Evolutionary conservation across 164 flowering plant genomes (phyloP).

Genomic region (Vitis rotundifolia): DNA sequence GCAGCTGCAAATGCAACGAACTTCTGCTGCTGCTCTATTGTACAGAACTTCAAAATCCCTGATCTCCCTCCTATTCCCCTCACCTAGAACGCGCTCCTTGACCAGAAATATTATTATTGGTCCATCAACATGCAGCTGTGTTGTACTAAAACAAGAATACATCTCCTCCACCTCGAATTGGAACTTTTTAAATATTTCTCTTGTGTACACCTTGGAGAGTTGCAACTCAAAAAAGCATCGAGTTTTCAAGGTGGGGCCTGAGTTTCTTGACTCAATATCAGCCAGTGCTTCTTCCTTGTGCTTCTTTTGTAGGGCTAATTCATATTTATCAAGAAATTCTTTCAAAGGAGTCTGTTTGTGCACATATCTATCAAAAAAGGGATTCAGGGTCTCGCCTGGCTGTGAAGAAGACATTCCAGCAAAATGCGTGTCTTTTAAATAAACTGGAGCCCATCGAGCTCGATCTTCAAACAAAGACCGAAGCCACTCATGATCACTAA

Average conservation of each 20-base stretch:
- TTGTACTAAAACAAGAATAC: constrained; percentile 47
- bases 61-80: constrained; percentile 37
- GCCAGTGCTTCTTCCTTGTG: constrained; percentile 49
- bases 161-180: constrained; percentile 49
- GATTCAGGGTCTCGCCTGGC: constrained; percentile 37
- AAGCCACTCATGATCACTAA: constrained; percentile 67
- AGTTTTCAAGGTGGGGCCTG: constrained; percentile 30
- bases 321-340: constrained; percentile 67
- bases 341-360: constrained; percentile 64
- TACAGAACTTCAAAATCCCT: constrained; percentile 48
- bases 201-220: constrained; percentile 45
- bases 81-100: constrained; percentile 42
- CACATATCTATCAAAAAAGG: constrained; percentile 62
- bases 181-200: constrained; percentile 43
- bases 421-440: constrained; percentile 56
- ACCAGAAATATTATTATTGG: constrained; percentile 42
- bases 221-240: constrained; percentile 46
- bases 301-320: constrained; percentile 54
- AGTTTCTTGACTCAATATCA: constrained; percentile 42
- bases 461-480: constrained; percentile 55
- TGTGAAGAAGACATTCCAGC: constrained; percentile 58
- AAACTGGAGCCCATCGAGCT: constrained; percentile 67
- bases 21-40: constrained; percentile 38
- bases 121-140: constrained; percentile 44
- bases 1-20: constrained; percentile 49